These are phyloP conservation scores for Tubosaeta sp. DNA, from an alignment of 768 basidiomycete species.

Conservation along the genomic window DNA sequence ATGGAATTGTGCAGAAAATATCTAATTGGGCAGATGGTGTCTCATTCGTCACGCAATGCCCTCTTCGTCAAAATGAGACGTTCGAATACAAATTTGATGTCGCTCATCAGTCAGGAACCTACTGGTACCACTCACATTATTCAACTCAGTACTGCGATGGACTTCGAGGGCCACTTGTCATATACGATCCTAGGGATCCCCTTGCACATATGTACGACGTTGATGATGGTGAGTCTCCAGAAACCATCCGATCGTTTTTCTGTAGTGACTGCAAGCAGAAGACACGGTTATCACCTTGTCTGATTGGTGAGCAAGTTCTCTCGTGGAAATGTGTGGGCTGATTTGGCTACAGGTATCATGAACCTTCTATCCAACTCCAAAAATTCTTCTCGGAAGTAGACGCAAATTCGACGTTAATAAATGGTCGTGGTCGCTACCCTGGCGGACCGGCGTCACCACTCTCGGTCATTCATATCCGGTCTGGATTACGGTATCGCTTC, in stretches of 20 bases:
- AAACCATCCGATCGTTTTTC: neutral
- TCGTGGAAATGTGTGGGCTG: slow-evolving; percentile 2
- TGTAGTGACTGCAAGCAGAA: slow-evolving; percentile 14
- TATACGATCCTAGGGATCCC: slow-evolving; percentile 40
- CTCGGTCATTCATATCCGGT: slow-evolving; percentile 39
- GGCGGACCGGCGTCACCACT: slow-evolving; percentile 36
- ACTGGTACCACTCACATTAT: slow-evolving; percentile 41
- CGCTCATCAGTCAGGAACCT: slow-evolving; percentile 35
- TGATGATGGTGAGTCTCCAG: slow-evolving; percentile 34
- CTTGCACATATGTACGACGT: slow-evolving; percentile 36
- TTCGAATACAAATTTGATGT: slow-evolving; percentile 35
- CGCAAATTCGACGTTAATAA: slow-evolving; percentile 45
- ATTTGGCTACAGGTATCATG: slow-evolving; percentile 30
- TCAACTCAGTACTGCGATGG: slow-evolving; percentile 34
- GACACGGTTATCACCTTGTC: slow-evolving; percentile 42
- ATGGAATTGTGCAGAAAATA: slow-evolving; percentile 22
- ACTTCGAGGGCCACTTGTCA: slow-evolving; percentile 34
- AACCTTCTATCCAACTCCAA: slow-evolving; percentile 16
- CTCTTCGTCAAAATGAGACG: slow-evolving; percentile 30
- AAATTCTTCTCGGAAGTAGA: slow-evolving; percentile 5
- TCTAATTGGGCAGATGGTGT: slow-evolving; percentile 26
- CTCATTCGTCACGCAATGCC: slow-evolving; percentile 38
- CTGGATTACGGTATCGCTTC: slow-evolving; percentile 45
- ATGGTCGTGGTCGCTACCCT: slow-evolving; percentile 43
- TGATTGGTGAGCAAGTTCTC: slow-evolving; percentile 33